A percentile compares a stretch with the other conserved stretches of the same genome.
phyloP scores from a whole-genome alignment of 1,139 yeast genomes.

The Williopsis jadinii region DNA sequence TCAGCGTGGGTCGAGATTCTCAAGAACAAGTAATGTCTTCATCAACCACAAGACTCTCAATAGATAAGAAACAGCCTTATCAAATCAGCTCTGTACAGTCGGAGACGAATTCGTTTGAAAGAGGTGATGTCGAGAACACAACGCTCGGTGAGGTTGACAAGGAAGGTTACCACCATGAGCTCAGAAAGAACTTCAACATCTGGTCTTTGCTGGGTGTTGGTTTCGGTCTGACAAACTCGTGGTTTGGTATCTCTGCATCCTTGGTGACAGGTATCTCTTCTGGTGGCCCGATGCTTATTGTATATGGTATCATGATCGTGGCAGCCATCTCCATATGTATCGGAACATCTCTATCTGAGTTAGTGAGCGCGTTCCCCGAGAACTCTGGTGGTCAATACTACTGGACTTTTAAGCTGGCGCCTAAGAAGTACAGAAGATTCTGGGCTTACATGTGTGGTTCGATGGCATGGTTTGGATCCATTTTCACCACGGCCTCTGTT shows the following conservation, averaged over 20 bases:
- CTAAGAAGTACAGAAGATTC: constrained; percentile 40
- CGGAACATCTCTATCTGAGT: constrained; percentile 47
- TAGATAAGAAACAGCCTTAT: constrained; percentile 5
- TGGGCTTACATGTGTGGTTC: constrained; percentile 53
- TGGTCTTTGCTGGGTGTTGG: constrained; percentile 57
- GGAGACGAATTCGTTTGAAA: constrained; percentile 3
- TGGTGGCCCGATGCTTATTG: constrained; percentile 63
- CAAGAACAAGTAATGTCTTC: too few species aligned
- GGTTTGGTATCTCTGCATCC: constrained; percentile 65
- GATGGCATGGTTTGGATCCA: constrained; percentile 53
- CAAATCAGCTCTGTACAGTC: constrained; percentile 2
- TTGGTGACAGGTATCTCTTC: constrained; percentile 56
- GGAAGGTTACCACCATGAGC: constrained; percentile 24
- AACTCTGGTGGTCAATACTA: constrained; percentile 64
- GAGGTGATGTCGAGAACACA: constrained; percentile 10
- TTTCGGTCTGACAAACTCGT: constrained; percentile 62
- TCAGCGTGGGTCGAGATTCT: too few species aligned
- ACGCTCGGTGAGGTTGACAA: constrained; percentile 8
- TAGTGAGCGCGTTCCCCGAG: constrained; percentile 48
- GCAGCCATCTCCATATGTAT: constrained; percentile 45
- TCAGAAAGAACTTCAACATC: constrained; percentile 29
- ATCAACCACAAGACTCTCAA: constrained; percentile 1
- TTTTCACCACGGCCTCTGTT: constrained; percentile 54
- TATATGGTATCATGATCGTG: constrained; percentile 60
- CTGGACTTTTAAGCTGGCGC: constrained; percentile 55